Conservation (phyloP, 306 rosid genomes). For the Cotoneaster glaucophyllus region DNA sequence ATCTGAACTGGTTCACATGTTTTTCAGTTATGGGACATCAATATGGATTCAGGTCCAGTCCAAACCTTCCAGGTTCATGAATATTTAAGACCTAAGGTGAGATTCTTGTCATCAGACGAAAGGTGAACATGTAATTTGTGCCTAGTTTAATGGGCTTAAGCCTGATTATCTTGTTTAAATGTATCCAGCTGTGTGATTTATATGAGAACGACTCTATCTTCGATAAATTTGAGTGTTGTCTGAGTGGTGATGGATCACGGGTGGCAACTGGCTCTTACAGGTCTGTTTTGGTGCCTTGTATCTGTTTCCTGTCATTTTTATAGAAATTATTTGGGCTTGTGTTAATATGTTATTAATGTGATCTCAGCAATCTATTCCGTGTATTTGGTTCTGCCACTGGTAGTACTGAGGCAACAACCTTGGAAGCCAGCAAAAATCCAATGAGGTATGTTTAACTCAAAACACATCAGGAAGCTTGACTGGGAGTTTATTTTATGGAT, state of each 20-base stretch:
- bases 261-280: constrained; percentile 97
- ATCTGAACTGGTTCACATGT: constrained; percentile 11
- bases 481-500: neutral
- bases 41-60: constrained; percentile 98
- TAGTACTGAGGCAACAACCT: constrained; percentile 70
- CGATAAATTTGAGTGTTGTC: constrained; percentile 94
- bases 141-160: constrained; percentile 10
- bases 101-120: constrained; percentile 23
- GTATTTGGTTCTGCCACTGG: constrained; percentile 76
- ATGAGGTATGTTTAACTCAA: constrained; percentile 52
- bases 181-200: constrained; percentile 84
- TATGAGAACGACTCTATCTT: constrained; percentile 97
- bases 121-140: constrained; percentile 13
- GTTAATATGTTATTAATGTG: constrained; percentile 27
- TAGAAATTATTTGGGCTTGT: constrained; percentile 2
- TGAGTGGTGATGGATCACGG: constrained; percentile 89
- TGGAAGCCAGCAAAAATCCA: constrained; percentile 99
- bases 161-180: constrained; percentile 14
- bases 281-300: constrained; percentile 27
- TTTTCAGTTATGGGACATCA: constrained; percentile 96
- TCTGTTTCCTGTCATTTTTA: constrained; percentile 8
- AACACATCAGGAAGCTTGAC: neutral
- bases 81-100: constrained; percentile 91
- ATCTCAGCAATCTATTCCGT: constrained; percentile 88
- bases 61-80: constrained; percentile 95